Conservation (phyloP, 306 rosid genomes). For the Macrotyloma uniflorum region DNA sequence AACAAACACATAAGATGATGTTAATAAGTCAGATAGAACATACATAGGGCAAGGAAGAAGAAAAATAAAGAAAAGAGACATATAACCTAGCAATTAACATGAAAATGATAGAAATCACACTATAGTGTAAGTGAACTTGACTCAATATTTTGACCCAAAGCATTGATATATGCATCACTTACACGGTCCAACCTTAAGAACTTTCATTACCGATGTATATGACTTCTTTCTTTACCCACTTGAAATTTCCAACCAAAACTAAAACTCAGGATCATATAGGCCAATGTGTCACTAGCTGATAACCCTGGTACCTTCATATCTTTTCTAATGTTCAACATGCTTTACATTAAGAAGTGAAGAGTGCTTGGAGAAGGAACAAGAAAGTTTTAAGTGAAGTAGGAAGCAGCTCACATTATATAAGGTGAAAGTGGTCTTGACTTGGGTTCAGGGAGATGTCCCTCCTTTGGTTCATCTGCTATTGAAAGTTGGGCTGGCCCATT, state of each 20-base stretch:
- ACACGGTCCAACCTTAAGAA: not conserved
- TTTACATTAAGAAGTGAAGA: not conserved
- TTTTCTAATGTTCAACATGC: not conserved
- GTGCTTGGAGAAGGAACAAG: no score
- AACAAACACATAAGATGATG: not conserved
- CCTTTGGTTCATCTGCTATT: conserved; percentile 39
- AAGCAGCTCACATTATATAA: conserved; percentile 62
- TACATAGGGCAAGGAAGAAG: not conserved
- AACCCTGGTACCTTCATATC: no score
- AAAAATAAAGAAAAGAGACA: no score
- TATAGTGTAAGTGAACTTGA: not conserved
- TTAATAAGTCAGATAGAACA: not conserved
- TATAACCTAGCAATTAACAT: not conserved
- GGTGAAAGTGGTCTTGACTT: conserved; percentile 72
- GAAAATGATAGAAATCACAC: not conserved
- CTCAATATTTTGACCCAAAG: not conserved
- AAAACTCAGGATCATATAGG: no score
- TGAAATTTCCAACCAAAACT: not conserved
- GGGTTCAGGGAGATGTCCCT: conserved; percentile 44
- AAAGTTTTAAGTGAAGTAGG: conserved; percentile 15
- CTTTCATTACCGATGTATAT: not conserved
- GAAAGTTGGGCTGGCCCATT: conserved; percentile 51
- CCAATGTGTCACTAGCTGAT: no score
- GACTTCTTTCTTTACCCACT: not conserved
- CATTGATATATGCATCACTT: not conserved